Evolutionary conservation across 192 early-diverging fungal genomes (phyloP), one percentile per base, ranked within the genome.

Genomic region (Obelidium mucronatum): DNA sequence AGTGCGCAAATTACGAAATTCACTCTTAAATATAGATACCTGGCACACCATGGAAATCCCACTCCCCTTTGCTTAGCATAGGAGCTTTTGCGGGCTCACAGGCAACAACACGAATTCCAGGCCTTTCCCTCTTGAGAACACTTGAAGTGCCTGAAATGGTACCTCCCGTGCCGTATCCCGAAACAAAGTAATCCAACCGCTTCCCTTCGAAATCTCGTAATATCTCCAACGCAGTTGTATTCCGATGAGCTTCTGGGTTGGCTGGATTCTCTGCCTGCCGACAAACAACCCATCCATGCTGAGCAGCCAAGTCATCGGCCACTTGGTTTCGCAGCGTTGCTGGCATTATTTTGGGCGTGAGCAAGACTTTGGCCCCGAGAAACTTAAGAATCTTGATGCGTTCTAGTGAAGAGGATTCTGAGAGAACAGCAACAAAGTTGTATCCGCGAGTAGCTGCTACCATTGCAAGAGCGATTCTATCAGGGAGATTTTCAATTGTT

Each of bases 261-360:
- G 81, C 81, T 26, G 81, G 81, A 56, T 82, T 82, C 8, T 67
- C 75, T 48, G 83, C 84, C 67, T 82, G 81, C 35, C 52, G 60
- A 52, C 78, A 78, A 1, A 78, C 53, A 40, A 82, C 83, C 58
- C 73, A 82, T 6, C 81, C 80, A 40, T 82, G 15, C 66, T 82
- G 22, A n/a, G 77, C 39, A 3, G 81, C 59, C 26, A 82, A 40
- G 34, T 82, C 79, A 31, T 78, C 33, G 24, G 81, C 81, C 60
- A 79, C 82, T 3, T 64, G 42, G 37, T 82, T 75, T 61, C 79
- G 78, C 1, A 80, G 80, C 22, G 60, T 64, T 28, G 74, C 79
- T 30, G 72, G 74, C 22, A 77, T 44, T 30, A 79, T 75, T 51
- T 81, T 81, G 63, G 81, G 75, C 2, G 81, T 82, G 30, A 82